Evolutionary conservation across 768 basidiomycete genomes (phyloP).

Genomic region (Leccinellum luteum): DNA sequence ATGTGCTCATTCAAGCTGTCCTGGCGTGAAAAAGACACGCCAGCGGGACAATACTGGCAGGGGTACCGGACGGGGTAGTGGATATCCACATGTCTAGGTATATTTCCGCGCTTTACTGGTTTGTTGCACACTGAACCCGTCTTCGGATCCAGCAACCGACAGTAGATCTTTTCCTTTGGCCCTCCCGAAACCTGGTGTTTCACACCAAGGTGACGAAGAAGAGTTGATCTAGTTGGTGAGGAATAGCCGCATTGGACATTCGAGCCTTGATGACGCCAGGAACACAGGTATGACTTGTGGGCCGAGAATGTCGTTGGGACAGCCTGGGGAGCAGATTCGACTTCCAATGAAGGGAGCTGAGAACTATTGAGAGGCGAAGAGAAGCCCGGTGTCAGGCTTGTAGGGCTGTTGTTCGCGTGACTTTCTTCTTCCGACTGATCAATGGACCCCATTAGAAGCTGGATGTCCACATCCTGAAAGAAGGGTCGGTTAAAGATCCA

Average conservation of each 20-base stretch:
- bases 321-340: not conserved
- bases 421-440: not conserved
- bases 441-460: not conserved
- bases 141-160: conserved; percentile 9
- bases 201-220: conserved; percentile 18
- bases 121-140: conserved; percentile 2
- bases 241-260: not conserved
- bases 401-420: not conserved
- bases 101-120: conserved; percentile 6
- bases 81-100: conserved; percentile 17
- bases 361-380: not conserved
- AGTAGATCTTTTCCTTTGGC: not conserved
- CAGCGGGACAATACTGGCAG: conserved; percentile 12
- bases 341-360: not conserved
- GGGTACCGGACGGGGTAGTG: conserved; percentile 17
- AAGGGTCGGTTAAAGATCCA: not conserved
- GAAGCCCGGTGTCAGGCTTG: not conserved
- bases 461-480: not conserved
- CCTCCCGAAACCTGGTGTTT: conserved; percentile 5
- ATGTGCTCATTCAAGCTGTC: conserved; percentile 19
- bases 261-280: conserved; percentile 11
- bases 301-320: not conserved
- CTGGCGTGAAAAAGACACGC: conserved; percentile 20
- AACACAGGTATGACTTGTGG: conserved; percentile 4
- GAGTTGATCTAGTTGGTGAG: not conserved